These are phyloP conservation scores for Globisporangium paroecandrum DNA, from an alignment of 352 stramenopile genomes.

Conservation along the genomic window DNA sequence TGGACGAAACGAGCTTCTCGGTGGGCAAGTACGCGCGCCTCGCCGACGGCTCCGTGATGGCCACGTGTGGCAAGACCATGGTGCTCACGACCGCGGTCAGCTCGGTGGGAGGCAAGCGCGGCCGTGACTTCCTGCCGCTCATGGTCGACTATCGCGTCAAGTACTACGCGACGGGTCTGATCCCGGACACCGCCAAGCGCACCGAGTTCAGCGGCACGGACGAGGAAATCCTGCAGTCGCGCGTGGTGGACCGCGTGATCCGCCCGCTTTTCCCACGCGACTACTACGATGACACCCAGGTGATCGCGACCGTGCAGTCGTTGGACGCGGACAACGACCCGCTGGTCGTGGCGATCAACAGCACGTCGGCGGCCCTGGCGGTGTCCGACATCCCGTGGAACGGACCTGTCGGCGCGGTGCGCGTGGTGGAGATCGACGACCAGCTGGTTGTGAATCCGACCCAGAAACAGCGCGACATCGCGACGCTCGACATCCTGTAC, in stretches of 20 bases:
- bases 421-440: slow-evolving; percentile 80
- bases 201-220: slow-evolving; percentile 90
- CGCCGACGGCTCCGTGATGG: slow-evolving; percentile 83
- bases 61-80: slow-evolving; percentile 77
- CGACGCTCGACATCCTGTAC: slow-evolving; percentile 84
- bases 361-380: slow-evolving; percentile 78
- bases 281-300: slow-evolving; percentile 95
- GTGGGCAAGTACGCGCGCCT: slow-evolving; percentile 81
- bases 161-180: slow-evolving; percentile 79
- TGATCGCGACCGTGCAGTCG: slow-evolving; percentile 89
- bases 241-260: slow-evolving; percentile 95
- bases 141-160: slow-evolving; percentile 94
- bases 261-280: slow-evolving; percentile 93
- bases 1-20: slow-evolving; percentile 50
- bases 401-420: slow-evolving; percentile 87
- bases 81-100: slow-evolving; percentile 87
- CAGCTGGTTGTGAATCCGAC: slow-evolving; percentile 93
- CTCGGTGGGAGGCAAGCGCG: slow-evolving; percentile 35
- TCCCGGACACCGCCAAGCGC: slow-evolving; percentile 84
- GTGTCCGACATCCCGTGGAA: slow-evolving; percentile 89
- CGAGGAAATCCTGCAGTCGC: slow-evolving; percentile 95
- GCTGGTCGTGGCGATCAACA: slow-evolving; percentile 88
- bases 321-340: slow-evolving; percentile 83
- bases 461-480: slow-evolving; percentile 55
- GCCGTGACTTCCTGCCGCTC: slow-evolving; percentile 85